Percentiles rank a stretch among this genome's conserved stretches.
Conservation (phyloP, 2,329 filamentous ascomycete species). For the Camillea tinctor region DNA sequence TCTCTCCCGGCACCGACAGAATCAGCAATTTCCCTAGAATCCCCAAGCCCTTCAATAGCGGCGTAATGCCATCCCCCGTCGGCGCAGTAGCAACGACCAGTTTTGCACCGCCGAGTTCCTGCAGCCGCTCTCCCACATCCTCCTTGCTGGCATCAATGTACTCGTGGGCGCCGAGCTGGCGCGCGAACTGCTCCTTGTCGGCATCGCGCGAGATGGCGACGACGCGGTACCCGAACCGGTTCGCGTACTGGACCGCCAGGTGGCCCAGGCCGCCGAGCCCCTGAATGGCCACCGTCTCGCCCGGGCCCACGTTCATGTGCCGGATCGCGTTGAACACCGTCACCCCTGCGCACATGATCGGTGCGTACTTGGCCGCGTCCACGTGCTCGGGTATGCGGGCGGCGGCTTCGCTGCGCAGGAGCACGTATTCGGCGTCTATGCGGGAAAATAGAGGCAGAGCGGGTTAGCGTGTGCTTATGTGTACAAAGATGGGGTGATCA, state of each 20-base stretch:
- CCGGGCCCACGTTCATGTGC: slow-evolving; percentile 34
- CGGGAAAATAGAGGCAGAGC: no score
- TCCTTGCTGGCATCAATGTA: slow-evolving; percentile 41
- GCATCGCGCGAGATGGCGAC: slow-evolving; percentile 51
- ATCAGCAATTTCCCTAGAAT: slow-evolving; percentile 20
- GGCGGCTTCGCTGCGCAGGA: slow-evolving; percentile 53
- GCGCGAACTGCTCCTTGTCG: slow-evolving; percentile 52
- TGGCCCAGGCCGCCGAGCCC: slow-evolving; percentile 67
- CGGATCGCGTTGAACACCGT: slow-evolving; percentile 45
- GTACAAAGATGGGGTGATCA: background rate
- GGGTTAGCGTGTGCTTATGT: no score
- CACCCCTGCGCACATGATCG: slow-evolving; percentile 50
- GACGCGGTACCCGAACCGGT: slow-evolving; percentile 62
- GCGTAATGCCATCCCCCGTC: slow-evolving; percentile 9
- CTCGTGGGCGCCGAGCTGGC: slow-evolving; percentile 54
- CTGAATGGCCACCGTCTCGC: slow-evolving; percentile 44
- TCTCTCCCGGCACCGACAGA: slow-evolving; percentile 11
- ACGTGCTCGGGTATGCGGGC: slow-evolving; percentile 43
- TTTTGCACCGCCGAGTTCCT: slow-evolving; percentile 10
- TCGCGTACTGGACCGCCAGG: slow-evolving; percentile 63
- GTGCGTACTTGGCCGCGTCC: slow-evolving; percentile 43
- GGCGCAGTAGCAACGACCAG: slow-evolving; percentile 11
- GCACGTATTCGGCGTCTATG: slow-evolving; percentile 50
- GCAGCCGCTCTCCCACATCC: slow-evolving; percentile 8
- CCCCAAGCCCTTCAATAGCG: slow-evolving; percentile 16